phyloP scores from a whole-genome alignment of 768 basidiomycete genomes.

The Leccinum incarnatum region DNA sequence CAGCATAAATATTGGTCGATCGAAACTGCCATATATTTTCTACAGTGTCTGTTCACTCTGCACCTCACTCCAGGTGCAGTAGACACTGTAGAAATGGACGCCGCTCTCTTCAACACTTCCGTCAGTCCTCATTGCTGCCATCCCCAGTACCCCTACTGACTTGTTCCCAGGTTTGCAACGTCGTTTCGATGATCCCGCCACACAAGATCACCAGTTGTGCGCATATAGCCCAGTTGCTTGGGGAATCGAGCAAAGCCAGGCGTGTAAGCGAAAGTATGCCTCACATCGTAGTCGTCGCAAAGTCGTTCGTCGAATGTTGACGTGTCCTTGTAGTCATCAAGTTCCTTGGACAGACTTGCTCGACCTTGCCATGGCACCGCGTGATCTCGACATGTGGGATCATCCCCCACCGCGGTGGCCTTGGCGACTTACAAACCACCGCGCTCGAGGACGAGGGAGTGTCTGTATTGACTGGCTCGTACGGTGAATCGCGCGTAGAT shows the following conservation, averaged over 20 bases:
- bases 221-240: slow-evolving; percentile 74
- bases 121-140: not conserved
- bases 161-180: slow-evolving; percentile 56
- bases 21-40: too few species aligned
- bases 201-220: slow-evolving; percentile 70
- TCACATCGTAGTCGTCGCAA: not conserved
- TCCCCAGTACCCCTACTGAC: not conserved
- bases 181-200: slow-evolving; percentile 64
- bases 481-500: slow-evolving; percentile 57
- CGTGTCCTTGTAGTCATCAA: slow-evolving; percentile 55
- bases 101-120: slow-evolving; percentile 18
- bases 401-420: slow-evolving; percentile 69
- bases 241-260: slow-evolving; percentile 71
- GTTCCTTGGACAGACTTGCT: slow-evolving; percentile 55
- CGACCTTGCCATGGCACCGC: slow-evolving; percentile 76
- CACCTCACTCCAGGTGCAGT: not conserved
- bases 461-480: slow-evolving; percentile 51
- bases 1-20: not conserved
- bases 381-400: slow-evolving; percentile 65
- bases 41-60: not conserved
- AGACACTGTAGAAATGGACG: slow-evolving; percentile 11
- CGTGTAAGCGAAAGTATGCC: slow-evolving; percentile 75
- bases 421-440: slow-evolving; percentile 66
- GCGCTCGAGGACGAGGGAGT: slow-evolving; percentile 76
- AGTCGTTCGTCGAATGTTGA: not conserved